Evolutionary conservation across 2,329 filamentous ascomycete species (phyloP), one percentile per base, ranked within the genome.

Genomic region (Trichoderma koningii): DNA sequence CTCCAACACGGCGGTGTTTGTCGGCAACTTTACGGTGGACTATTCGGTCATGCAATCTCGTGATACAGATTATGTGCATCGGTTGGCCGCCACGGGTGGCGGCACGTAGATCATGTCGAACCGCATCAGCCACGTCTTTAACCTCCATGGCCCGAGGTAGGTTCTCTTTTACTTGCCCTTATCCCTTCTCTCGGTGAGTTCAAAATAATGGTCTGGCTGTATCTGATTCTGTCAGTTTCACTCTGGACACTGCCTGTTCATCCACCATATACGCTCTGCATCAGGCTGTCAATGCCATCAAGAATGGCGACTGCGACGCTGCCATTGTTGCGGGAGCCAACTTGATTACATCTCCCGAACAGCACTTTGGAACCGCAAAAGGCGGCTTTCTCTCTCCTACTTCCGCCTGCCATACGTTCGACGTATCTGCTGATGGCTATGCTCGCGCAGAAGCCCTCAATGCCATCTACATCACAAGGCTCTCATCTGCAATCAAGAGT

Each of bases 271-370:
- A 75, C 26, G 63, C 59, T 12, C 53, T 70, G 2, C 67, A 71
- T 26, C 60, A 68, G 14, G 70, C 68, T 9, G 67, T 68, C 34
- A 59, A 68, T 19, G 74, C 75, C 0, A 64, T 79, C 19, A 71
- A 77, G 48, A 70, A 71, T 5, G 66, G 70, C 0, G 76, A 78
- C 17, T 76, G 73, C n/a, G 65, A 71, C 14, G 67, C 69, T 0
- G 77, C 76, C 7, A 69, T 79, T 4, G 76, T 78, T 0, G 76
- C 71, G 1, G 76, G 75, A 3, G 64, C 67, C 7, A 78, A 78
- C 67, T 55, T 76, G 7, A 75, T 79, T 21, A 63, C 76, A 17
- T 73, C 52, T 38, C 71, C 7, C 9, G 66, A 65, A 51, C 67
- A 62, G 50, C 68, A 63, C 55, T 66, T 68, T 51, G 66, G 63